Evolutionary conservation across 306 rosid genomes (phyloP).

Genomic region (Vigna mungo): DNA sequence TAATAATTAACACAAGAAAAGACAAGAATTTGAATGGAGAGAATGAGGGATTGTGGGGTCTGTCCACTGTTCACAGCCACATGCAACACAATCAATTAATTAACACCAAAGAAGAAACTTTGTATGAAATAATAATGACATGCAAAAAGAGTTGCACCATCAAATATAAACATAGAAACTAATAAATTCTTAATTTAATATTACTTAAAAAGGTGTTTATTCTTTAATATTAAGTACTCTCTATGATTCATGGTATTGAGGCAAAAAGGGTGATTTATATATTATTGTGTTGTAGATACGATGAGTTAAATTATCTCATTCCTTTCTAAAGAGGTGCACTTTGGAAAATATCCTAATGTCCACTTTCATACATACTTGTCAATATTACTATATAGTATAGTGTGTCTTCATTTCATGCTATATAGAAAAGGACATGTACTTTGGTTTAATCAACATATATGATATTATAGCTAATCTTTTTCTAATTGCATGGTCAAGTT

Average conservation of each 20-base stretch:
- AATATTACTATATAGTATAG: background rate
- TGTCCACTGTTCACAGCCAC: constrained; percentile 19
- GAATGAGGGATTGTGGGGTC: constrained; percentile 17
- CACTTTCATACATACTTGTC: constrained; percentile 44
- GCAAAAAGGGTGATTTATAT: constrained; percentile 23
- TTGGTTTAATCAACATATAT: background rate
- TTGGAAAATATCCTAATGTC: constrained; percentile 43
- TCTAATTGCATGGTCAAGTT: constrained; percentile 13
- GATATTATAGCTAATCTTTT: background rate
- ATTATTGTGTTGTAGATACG: constrained; percentile 25
- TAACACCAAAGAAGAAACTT: background rate
- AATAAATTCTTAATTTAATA: background rate
- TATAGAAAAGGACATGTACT: constrained; percentile 19
- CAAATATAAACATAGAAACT: background rate
- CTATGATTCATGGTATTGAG: constrained; percentile 1
- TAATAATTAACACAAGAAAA: background rate
- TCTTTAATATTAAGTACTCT: constrained; percentile 11
- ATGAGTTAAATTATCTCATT: constrained; percentile 40
- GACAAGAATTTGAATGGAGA: background rate
- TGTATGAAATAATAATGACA: background rate
- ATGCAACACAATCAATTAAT: constrained; percentile 4
- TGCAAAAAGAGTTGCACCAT: constrained; percentile 35
- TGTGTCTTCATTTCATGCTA: constrained; percentile 13
- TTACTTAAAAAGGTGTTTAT: constrained; percentile 20
- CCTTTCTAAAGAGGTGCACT: constrained; percentile 25